Evolutionary conservation across 1,284 basidiomycete genomes (phyloP), one percentile per base, ranked within the genome.

Genomic region (Ganoderma multipileum): DNA sequence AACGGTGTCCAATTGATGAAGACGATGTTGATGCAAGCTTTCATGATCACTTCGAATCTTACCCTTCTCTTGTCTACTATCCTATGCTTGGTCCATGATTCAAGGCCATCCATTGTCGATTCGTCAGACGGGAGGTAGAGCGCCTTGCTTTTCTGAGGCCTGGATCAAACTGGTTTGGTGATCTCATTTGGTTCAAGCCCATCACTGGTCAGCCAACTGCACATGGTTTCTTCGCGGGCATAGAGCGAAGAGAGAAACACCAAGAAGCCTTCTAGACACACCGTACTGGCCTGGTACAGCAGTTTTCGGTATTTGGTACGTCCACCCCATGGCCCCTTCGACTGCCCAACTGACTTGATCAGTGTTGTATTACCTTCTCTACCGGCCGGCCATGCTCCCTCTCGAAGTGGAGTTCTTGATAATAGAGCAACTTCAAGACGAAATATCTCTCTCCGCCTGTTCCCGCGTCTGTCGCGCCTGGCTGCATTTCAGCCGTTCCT

Each of bases 381-480:
- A 50, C 30, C 20, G 18, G 30, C 30, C 20, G 18, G 30, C 44
- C 61, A 62, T 47, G 61, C 54, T 67, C 11, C 65, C 65, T 23
- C 54, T 33, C 11, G 65, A 67, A 14, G 41, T 67, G 33, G 65
- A 62, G 41, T 58, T 39, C 39, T 28, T 67, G 47, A 63, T 67
- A 30, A 63, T 67, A 11, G 61, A 67, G 26, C 33, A 63, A n/a
- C 18, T 67, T 11, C 26, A 44, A 9, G 61, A 67, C 59, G 58
- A 42, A 36, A n/a, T n/a, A 41, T 57, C 65, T 14, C 65, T 67
- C 30, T 33, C 60, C 14, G 39, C 52, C n/a, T 67, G 65, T 5
- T 63, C 65, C 26, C 23, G 42, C 8, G 65, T 67, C 4, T 67
- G 65, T 20, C 60, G 54, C n/a, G 20, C 65, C 23, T 67, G 65